These are phyloP conservation scores for Tricharina praecox DNA, from an alignment of 495 filamentous ascomycete genomes.

Conservation along the genomic window DNA sequence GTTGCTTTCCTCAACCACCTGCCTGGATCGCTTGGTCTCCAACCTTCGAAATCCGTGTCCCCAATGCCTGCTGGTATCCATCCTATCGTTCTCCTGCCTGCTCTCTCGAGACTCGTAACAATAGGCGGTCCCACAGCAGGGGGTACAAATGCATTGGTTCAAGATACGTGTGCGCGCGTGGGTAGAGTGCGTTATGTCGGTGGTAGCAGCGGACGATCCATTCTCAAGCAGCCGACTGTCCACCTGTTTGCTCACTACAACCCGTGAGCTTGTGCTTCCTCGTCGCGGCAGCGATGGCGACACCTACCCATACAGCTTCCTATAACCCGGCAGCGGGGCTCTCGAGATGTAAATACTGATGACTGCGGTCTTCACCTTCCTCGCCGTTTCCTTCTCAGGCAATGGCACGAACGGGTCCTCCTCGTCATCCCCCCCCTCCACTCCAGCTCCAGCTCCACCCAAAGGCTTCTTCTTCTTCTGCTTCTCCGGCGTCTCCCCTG, in stretches of 20 bases:
- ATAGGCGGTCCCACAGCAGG: no score
- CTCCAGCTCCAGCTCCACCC: neutral
- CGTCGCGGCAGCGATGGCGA: neutral
- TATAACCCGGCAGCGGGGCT: slow-evolving; percentile 37
- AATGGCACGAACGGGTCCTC: slow-evolving; percentile 39
- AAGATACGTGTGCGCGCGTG: no score
- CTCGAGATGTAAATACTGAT: slow-evolving; percentile 45
- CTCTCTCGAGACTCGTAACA: no score
- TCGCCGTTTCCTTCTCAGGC: slow-evolving; percentile 10
- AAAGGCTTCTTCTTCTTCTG: neutral
- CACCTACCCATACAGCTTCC: slow-evolving; percentile 11
- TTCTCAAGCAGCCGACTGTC: no score
- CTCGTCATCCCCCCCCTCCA: slow-evolving; percentile 10
- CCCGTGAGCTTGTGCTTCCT: neutral
- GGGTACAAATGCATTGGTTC: no score
- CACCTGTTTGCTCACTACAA: neutral
- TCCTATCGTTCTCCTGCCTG: no score
- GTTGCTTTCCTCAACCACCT: no score
- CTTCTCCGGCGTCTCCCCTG: neutral
- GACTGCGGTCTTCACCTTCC: slow-evolving; percentile 23
- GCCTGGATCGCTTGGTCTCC: no score
- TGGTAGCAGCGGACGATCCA: no score
- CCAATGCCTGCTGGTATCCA: no score
- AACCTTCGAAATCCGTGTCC: no score
- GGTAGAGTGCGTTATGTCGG: no score